Base-by-base conservation (phyloP, 352 stramenopile species). In the Globisporangium barbulae region DNA sequence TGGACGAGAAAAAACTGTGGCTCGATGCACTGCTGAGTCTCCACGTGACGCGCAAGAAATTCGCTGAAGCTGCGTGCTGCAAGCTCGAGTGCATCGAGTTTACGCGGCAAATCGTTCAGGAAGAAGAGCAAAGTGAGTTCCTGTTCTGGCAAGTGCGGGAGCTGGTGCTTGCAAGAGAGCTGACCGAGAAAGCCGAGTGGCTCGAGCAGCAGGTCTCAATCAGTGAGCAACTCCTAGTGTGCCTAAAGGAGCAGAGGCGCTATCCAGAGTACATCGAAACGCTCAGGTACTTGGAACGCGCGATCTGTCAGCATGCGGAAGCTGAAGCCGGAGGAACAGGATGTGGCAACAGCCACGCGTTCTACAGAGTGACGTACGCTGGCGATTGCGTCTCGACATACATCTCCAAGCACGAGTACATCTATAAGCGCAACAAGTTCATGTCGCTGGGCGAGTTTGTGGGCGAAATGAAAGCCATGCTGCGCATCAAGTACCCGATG, bases 351-450 rank as follows among this genome's bases (percentile, higher is more conserved):
- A 59, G 15, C 19, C 78, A 78, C 35, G 67, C 74, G 1, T 89
- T 88, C 53, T 91, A 91, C 50, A 75, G 82, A 0, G 78, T 91
- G 21, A 69, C 68, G 47, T 78, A 81, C 12, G 71, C 71, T 22
- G 79, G 82, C 8, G 76, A 85, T 19, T 86, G 78, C 9, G 78
- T 89, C n/a, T 74, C 77, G 15, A 54, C 63, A 8, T 70, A 73
- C 21, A 73, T 81, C 1, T 65, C 76, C 1, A 70, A 59, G 12
- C 61, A 75, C 58, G 83, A 90, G 44, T 92, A 78, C 59, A 85
- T 94, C 50, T 91, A 92, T 78, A 89, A 88, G 53, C 79, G 85
- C 5, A 86, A 66, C 61, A 80, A 76, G 35, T 92, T 89, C 62
- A 67, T 76, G 53, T 90, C 81, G 15, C 65, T 92, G 1, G 78